Evolutionary conservation across 1,284 basidiomycete genomes (phyloP).

Genomic region (Malassezia psittaci): DNA sequence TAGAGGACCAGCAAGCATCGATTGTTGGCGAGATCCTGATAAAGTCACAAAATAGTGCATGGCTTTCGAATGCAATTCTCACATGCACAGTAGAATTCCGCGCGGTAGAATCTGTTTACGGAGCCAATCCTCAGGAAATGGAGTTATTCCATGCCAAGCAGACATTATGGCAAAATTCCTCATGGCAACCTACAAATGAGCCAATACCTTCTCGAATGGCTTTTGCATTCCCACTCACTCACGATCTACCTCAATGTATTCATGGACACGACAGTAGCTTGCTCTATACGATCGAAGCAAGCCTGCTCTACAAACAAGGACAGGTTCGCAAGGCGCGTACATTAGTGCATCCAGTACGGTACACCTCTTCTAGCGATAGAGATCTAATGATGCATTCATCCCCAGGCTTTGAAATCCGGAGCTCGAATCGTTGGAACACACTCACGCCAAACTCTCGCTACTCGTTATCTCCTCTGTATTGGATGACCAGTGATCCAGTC

Average conservation of each 20-base stretch:
- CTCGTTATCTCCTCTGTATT: constrained; percentile 26
- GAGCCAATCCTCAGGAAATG: background rate
- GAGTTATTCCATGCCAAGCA: constrained; percentile 30
- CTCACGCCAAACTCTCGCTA: constrained; percentile 12
- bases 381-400: constrained; percentile 15
- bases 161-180: constrained; percentile 24
- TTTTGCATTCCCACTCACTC: constrained; percentile 37
- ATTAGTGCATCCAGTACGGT: constrained; percentile 36
- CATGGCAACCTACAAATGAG: background rate
- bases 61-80: background rate
- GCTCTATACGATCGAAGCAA: constrained; percentile 30
- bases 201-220: constrained; percentile 29
- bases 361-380: constrained; percentile 22
- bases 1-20: constrained; percentile 32
- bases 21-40: constrained; percentile 43
- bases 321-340: constrained; percentile 19
- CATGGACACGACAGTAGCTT: constrained; percentile 32
- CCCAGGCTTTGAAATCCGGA: constrained; percentile 16
- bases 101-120: background rate
- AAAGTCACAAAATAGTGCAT: constrained; percentile 16
- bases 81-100: background rate
- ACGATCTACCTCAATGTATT: constrained; percentile 43
- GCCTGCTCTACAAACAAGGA: constrained; percentile 21
- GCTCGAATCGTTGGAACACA: constrained; percentile 10
- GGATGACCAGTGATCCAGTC: constrained; percentile 25